phyloP scores from a whole-genome alignment of 306 rosid genomes.

The Fragaria vesca region DNA sequence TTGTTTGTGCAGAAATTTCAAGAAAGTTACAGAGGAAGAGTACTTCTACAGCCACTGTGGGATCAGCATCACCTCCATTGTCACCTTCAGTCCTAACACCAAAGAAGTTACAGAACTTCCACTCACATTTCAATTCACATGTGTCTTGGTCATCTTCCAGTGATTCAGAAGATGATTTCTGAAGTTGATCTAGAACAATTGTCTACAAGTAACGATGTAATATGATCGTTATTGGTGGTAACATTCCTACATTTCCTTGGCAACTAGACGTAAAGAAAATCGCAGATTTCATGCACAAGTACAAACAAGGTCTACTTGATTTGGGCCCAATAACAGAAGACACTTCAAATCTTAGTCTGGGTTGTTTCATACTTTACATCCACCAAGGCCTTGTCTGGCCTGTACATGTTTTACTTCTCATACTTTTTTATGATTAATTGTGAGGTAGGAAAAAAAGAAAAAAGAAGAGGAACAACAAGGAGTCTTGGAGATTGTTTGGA shows the following conservation, averaged over 20 bases:
- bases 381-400: background rate
- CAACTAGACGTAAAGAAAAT: background rate
- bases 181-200: slow-evolving; percentile 16
- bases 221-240: background rate
- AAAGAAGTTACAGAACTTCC: slow-evolving; percentile 42
- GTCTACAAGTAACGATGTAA: background rate
- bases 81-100: slow-evolving; percentile 44
- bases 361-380: background rate
- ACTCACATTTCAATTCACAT: slow-evolving; percentile 43
- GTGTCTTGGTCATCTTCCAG: slow-evolving; percentile 38
- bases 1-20: slow-evolving; percentile 49
- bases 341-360: background rate
- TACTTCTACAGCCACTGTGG: slow-evolving; percentile 16
- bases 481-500: background rate
- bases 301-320: background rate
- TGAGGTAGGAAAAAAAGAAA: no score
- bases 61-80: slow-evolving; percentile 42
- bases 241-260: background rate
- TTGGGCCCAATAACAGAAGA: background rate
- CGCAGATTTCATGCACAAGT: background rate
- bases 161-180: slow-evolving; percentile 60
- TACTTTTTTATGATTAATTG: background rate
- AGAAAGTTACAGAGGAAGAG: slow-evolving; percentile 50
- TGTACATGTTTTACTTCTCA: background rate
- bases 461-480: background rate